Evolutionary conservation across 495 filamentous ascomycete species (phyloP).

Genomic region (Wilcoxina mikolae): DNA sequence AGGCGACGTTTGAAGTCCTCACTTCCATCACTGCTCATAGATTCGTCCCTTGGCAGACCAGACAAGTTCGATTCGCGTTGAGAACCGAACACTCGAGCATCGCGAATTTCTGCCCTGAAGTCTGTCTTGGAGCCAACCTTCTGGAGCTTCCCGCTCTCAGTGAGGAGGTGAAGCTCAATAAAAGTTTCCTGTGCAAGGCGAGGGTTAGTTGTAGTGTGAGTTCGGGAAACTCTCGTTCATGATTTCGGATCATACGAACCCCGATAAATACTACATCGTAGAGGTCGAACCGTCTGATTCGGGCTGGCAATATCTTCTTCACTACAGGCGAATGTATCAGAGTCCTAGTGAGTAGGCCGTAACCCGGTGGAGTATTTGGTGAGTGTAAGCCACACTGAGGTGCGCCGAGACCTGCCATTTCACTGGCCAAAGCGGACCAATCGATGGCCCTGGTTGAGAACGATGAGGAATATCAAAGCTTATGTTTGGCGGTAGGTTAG

Average conservation of each 20-base stretch:
- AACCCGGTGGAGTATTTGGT: conserved; percentile 32
- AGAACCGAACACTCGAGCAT: conserved; percentile 46
- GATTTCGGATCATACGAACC: conserved; percentile 35
- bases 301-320: conserved; percentile 65
- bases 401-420: background rate
- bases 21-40: conserved; percentile 23
- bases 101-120: conserved; percentile 55
- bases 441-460: background rate
- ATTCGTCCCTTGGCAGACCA: conserved; percentile 32
- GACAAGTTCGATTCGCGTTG: conserved; percentile 45
- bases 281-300: conserved; percentile 48
- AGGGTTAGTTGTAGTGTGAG: no score
- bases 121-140: conserved; percentile 58
- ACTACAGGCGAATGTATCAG: conserved; percentile 59
- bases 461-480: background rate
- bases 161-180: conserved; percentile 56
- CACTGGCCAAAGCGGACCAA: background rate
- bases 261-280: conserved; percentile 90
- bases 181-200: conserved; percentile 39
- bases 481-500: background rate
- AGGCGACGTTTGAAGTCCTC: conserved; percentile 28
- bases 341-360: conserved; percentile 64
- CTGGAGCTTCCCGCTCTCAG: conserved; percentile 46
- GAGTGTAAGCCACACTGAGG: conserved; percentile 4
- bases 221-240: no score